These are phyloP conservation scores for Triticum timopheevii DNA, from an alignment of 176 grass and related monocot genomes.

Conservation along the genomic window DNA sequence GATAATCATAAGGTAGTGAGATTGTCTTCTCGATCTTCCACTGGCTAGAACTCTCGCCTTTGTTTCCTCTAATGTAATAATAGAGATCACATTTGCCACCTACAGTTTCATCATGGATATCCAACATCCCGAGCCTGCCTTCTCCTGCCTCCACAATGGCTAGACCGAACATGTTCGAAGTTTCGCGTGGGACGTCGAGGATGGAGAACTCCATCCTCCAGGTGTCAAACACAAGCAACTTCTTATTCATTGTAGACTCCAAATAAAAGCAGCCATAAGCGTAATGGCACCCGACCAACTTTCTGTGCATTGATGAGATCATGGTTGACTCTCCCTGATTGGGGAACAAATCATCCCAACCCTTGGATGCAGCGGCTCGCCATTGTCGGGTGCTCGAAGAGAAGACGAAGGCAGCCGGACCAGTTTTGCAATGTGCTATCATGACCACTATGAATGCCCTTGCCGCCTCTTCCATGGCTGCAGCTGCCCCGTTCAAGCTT, in stretches of 20 bases:
- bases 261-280: constrained; percentile 29
- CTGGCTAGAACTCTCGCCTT: background rate
- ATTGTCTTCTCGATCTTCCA: constrained; percentile 33
- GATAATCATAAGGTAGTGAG: constrained; percentile 7
- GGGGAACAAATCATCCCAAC: background rate
- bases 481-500: background rate
- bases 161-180: background rate
- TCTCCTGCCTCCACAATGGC: constrained; percentile 36
- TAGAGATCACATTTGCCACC: background rate
- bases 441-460: constrained; percentile 19
- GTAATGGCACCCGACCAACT: background rate
- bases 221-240: constrained; percentile 20
- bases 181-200: background rate
- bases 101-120: background rate
- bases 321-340: background rate
- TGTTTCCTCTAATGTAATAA: background rate
- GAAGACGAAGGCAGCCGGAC: constrained; percentile 9
- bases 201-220: constrained; percentile 32
- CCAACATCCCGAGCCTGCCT: constrained; percentile 19
- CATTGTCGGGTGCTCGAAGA: constrained; percentile 7
- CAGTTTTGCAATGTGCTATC: constrained; percentile 10
- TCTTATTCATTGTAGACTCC: background rate
- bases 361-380: constrained; percentile 3
- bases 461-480: background rate
- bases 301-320: background rate